Base-by-base conservation (phyloP, 805 yeast species). In the Yamadazyma paraphyllophila region DNA sequence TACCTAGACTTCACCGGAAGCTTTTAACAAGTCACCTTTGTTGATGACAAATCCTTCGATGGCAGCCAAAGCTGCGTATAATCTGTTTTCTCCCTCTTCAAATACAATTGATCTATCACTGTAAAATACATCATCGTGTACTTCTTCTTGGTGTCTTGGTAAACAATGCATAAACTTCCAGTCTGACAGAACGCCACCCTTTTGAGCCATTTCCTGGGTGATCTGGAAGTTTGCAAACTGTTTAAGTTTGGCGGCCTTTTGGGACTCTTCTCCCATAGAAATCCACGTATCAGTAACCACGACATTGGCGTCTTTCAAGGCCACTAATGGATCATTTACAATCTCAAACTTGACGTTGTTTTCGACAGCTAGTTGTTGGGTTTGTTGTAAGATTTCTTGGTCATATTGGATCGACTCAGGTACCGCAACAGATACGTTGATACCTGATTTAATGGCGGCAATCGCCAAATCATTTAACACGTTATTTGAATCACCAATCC, bases 101-200 rank as follows among this genome's bases (percentile, higher is more conserved):
- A 94, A 94, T 2, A 94, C 99, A 46, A 94, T 69, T 2, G 97
- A 88, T 34, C 60, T 59, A 29, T 82, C 81, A 44, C 90, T 73
- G 69, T 92, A 92, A 62, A 94, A 94, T 1, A 94, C 94, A 37
- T 86, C 96, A 64, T 94, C 99, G 32, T 82, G 78, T 31, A 94
- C 99, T 67, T 94, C 99, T 65, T 91, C 97, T 24, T 81, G 78
- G 57, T 94, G 96, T 69, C 99, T 84, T 53, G 99, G 99, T 55
- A 94, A 75, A 67, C 99, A 94, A 65, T 94, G 99, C 98, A 94
- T 91, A 69, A 94, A 94, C 63, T 82, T 88, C 87, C 92, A 92
- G 60, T 78, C 67, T 13, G 71, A 43, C 46, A 76, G 75, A 36
- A 86, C 85, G 36, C 77, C 78, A 5, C 88, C 87, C 11, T 69